These are phyloP conservation scores for Ormosia semicastrata DNA, from an alignment of 306 rosid species.

Conservation along the genomic window DNA sequence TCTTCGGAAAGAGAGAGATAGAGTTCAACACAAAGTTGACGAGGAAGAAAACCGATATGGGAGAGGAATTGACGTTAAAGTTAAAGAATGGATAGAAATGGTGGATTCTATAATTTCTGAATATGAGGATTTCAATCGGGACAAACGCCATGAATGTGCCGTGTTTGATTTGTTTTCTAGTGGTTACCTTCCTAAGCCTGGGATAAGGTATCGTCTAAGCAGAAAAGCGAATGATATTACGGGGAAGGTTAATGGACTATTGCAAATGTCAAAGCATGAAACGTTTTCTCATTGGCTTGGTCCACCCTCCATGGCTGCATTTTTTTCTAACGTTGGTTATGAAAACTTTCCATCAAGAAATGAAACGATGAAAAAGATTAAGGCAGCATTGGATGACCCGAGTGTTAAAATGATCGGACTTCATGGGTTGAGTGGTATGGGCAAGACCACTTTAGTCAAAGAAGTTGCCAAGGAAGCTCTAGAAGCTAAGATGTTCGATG, in stretches of 20 bases:
- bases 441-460: constrained; percentile 29
- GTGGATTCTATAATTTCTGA: neutral
- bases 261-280: neutral
- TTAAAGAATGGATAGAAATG: neutral
- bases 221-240: neutral
- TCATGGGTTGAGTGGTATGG: constrained; percentile 25
- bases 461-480: neutral
- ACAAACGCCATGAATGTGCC: neutral
- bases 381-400: neutral
- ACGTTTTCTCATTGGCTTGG: neutral
- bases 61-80: neutral
- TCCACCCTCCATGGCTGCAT: neutral
- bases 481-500: neutral
- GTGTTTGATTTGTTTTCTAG: neutral
- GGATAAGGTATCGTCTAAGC: neutral
- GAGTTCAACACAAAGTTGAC: neutral
- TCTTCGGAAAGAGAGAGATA: neutral
- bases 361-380: neutral
- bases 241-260: neutral
- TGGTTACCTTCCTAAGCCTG: neutral
- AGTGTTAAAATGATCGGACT: neutral
- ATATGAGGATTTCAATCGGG: neutral
- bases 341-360: neutral
- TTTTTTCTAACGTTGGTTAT: neutral
- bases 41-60: neutral